Percentiles rank a stretch among this genome's conserved stretches.
phyloP scores from a whole-genome alignment of 495 filamentous ascomycete species.

The Rostrohypoxylon terebratum region DNA sequence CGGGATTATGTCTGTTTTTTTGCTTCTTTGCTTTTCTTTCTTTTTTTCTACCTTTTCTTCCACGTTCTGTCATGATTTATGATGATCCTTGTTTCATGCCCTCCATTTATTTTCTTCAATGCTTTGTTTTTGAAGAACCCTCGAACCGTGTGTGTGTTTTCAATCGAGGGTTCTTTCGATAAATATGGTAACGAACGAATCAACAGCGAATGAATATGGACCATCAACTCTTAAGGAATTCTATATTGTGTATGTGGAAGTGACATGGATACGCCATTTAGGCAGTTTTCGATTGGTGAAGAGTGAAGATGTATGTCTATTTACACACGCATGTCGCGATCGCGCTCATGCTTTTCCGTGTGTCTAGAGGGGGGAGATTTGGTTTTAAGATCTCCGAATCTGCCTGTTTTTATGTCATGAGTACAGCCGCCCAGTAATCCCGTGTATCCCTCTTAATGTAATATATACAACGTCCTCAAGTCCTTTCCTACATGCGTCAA shows the following conservation, averaged over 20 bases:
- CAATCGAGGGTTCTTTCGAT: neutral
- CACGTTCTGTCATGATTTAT: neutral
- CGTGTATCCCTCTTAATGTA: neutral
- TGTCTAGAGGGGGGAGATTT: neutral
- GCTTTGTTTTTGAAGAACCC: neutral
- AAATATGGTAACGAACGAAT: neutral
- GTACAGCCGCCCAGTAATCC: neutral
- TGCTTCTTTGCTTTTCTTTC: neutral
- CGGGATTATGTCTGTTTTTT: neutral
- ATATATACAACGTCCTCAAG: neutral
- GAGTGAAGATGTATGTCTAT: constrained; percentile 41
- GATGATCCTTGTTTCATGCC: neutral
- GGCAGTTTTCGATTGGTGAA: neutral
- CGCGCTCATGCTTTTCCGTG: neutral
- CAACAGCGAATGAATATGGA: neutral
- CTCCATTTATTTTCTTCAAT: neutral
- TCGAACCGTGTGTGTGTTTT: neutral
- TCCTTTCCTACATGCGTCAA: neutral
- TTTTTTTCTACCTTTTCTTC: neutral
- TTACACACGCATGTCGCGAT: constrained; percentile 8
- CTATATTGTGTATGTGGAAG: neutral
- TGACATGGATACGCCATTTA: neutral
- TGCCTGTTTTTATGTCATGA: neutral
- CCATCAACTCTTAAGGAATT: neutral
- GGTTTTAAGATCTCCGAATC: neutral